Evolutionary conservation across 768 basidiomycete species (phyloP).

Genomic region (Royoungia palumana): DNA sequence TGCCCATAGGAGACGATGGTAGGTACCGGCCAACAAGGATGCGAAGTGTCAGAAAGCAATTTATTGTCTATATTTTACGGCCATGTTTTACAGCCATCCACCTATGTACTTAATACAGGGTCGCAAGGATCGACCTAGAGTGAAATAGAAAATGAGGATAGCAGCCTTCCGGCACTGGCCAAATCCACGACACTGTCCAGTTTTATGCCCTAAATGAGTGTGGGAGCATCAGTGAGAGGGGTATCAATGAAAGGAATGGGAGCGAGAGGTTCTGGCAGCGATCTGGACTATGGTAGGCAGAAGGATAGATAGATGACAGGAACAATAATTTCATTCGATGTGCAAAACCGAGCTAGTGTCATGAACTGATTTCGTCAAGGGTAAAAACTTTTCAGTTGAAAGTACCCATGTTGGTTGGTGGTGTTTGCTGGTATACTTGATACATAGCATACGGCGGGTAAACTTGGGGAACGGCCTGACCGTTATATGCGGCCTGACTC

Average conservation of each 20-base stretch:
- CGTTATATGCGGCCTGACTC: conserved; percentile 62
- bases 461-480: conserved; percentile 58
- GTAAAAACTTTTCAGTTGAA: conserved; percentile 57
- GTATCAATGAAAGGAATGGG: conserved; percentile 31
- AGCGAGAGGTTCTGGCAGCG: conserved; percentile 21
- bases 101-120: conserved; percentile 39
- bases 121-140: conserved; percentile 31
- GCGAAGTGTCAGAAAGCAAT: conserved; percentile 10
- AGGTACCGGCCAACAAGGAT: background rate
- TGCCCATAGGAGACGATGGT: conserved; percentile 47
- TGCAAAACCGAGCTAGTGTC: conserved; percentile 37
- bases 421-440: conserved; percentile 76
- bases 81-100: conserved; percentile 37
- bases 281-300: conserved; percentile 23
- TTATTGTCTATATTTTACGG: conserved; percentile 34
- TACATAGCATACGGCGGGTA: conserved; percentile 80
- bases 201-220: conserved; percentile 24
- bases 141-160: conserved; percentile 32
- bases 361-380: conserved; percentile 35
- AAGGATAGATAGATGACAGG: conserved; percentile 34
- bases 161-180: conserved; percentile 31
- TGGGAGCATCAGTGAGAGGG: conserved; percentile 16
- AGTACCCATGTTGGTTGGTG: conserved; percentile 69
- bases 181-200: conserved; percentile 23
- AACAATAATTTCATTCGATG: conserved; percentile 32